Percentiles rank a stretch among this genome's conserved stretches.
phyloP scores from a whole-genome alignment of 352 stramenopile species.

The Lagenidium giganteum region DNA sequence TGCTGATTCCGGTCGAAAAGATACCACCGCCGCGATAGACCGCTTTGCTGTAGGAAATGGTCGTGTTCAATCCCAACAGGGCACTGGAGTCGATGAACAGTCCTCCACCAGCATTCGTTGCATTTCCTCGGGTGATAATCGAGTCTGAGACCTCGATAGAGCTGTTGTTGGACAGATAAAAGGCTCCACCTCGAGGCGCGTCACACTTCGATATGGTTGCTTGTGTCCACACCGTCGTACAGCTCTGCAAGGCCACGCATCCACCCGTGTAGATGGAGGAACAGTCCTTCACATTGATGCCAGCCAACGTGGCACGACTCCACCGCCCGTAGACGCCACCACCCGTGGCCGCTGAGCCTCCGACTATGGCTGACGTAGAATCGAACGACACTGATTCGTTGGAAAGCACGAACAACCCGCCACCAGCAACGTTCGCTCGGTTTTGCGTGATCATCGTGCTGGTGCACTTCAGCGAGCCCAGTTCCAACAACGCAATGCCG shows the following conservation, averaged over 20 bases:
- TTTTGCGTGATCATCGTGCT: conserved; percentile 21
- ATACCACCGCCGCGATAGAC: conserved; percentile 3
- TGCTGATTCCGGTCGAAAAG: background rate
- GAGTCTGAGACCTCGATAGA: conserved; percentile 1
- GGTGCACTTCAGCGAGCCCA: conserved; percentile 11
- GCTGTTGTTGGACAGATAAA: conserved; percentile 8
- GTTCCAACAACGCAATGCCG: conserved; percentile 34
- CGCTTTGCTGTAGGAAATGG: conserved; percentile 1
- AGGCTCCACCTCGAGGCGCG: conserved; percentile 2
- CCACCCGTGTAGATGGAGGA: conserved; percentile 3
- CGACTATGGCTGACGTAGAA: conserved; percentile 15
- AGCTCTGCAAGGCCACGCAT: conserved; percentile 3
- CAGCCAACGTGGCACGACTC: conserved; percentile 6
- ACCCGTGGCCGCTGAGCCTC: conserved; percentile 28
- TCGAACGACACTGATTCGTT: conserved; percentile 33
- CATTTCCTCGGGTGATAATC: background rate
- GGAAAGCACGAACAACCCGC: conserved; percentile 31
- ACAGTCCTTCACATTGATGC: background rate
- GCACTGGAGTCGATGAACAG: conserved; percentile 12
- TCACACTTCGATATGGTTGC: background rate
- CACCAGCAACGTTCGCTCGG: conserved; percentile 24
- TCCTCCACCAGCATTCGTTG: conserved; percentile 3
- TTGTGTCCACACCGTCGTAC: background rate
- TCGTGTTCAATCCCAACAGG: background rate
- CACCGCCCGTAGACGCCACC: conserved; percentile 17